Conservation (phyloP, 306 rosid species). For the Ziziphus jujuba region DNA sequence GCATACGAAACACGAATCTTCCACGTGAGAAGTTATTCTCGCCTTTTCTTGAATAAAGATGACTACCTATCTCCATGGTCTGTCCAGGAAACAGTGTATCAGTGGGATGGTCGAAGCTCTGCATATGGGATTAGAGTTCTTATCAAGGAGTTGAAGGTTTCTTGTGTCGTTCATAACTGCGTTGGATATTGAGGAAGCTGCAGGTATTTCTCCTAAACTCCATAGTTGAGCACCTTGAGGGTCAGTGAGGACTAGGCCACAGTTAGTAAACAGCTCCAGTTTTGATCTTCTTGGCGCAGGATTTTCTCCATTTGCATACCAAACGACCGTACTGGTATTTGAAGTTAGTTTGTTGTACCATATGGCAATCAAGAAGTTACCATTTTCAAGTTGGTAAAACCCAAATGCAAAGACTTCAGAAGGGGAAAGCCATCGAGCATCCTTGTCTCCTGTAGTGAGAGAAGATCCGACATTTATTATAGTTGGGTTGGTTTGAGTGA, state of each 20-base stretch:
- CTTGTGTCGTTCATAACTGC: conserved; percentile 41
- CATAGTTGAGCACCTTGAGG: conserved; percentile 28
- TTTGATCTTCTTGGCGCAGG: conserved; percentile 47
- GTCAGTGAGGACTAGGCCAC: conserved; percentile 37
- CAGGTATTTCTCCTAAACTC: neutral
- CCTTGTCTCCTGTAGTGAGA: conserved; percentile 2
- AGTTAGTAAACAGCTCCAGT: conserved; percentile 25
- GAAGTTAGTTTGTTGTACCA: conserved; percentile 48
- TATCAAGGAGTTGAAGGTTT: conserved; percentile 41
- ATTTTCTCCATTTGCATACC: conserved; percentile 39
- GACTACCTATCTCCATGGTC: conserved; percentile 14
- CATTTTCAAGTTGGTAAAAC: conserved; percentile 29
- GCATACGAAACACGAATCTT: conserved; percentile 38
- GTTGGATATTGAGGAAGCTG: neutral
- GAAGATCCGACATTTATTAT: conserved; percentile 22
- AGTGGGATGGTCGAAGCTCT: conserved; percentile 38
- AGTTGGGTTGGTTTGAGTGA: conserved; percentile 7
- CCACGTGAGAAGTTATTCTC: conserved; percentile 35
- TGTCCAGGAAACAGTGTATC: conserved; percentile 57
- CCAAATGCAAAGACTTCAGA: conserved; percentile 63
- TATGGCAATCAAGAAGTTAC: conserved; percentile 43
- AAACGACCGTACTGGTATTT: conserved; percentile 36
- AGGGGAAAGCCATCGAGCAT: conserved; percentile 42
- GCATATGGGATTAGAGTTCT: conserved; percentile 18
- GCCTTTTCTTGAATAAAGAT: conserved; percentile 34